These are phyloP conservation scores for Botrytis byssoidea DNA, from an alignment of 2,329 filamentous ascomycete genomes.

Conservation along the genomic window DNA sequence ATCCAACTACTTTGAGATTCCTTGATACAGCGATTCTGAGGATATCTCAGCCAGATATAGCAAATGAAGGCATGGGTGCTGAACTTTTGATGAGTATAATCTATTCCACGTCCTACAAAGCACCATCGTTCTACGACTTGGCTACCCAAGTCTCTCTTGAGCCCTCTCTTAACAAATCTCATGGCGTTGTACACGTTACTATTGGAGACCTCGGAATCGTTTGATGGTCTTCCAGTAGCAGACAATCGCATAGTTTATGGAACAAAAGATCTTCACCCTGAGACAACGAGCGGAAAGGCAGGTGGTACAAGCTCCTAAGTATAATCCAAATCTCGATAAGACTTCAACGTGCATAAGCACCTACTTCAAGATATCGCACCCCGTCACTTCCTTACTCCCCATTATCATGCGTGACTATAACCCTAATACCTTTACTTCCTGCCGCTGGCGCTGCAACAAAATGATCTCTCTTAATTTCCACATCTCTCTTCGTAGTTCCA, in stretches of 20 bases:
- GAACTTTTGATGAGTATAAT: not conserved
- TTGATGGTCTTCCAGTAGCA: not conserved
- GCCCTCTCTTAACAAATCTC: slow-evolving; percentile 46
- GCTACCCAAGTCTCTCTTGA: slow-evolving; percentile 3
- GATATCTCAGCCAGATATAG: not conserved
- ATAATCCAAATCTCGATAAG: not conserved
- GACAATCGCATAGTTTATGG: slow-evolving; percentile 23
- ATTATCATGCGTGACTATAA: not conserved
- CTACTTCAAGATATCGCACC: not conserved
- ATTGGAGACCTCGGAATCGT: slow-evolving; percentile 38
- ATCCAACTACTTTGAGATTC: not conserved
- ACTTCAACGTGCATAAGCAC: not conserved
- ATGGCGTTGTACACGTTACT: slow-evolving; percentile 45
- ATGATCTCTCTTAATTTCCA: slow-evolving; percentile 2
- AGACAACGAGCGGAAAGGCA: slow-evolving; percentile 23
- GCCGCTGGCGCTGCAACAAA: not conserved
- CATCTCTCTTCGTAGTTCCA: slow-evolving; percentile 6
- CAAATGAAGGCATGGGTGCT: not conserved
- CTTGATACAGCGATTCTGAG: not conserved
- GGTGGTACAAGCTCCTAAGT: not conserved
- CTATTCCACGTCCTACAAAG: slow-evolving; percentile 3
- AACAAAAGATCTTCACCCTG: slow-evolving; percentile 28
- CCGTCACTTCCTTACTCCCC: not conserved
- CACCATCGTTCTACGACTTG: not conserved
- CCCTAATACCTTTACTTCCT: slow-evolving; percentile 16